Percentiles rank a stretch among this genome's conserved stretches.
Conservation (phyloP, 495 filamentous ascomycete species). For the Tuber aestivum region DNA sequence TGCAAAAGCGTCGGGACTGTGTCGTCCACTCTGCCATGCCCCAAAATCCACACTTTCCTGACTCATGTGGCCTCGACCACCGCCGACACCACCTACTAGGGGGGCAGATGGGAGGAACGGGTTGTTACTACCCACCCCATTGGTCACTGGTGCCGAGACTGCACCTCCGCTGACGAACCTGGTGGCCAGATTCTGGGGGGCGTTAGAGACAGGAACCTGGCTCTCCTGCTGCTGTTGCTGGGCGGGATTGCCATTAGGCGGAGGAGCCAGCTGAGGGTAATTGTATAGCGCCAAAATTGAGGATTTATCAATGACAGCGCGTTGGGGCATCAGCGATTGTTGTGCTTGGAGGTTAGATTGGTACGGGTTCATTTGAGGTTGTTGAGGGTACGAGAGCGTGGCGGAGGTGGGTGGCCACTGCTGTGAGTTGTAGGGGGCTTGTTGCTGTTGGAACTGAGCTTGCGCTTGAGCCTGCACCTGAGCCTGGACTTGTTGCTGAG, state of each 20-base stretch:
- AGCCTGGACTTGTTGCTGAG: slow-evolving; percentile 26
- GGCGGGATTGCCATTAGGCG: slow-evolving; percentile 43
- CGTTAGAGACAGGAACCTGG: background rate
- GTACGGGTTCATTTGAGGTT: slow-evolving; percentile 38
- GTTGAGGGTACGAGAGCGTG: slow-evolving; percentile 8
- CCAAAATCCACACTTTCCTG: slow-evolving; percentile 84
- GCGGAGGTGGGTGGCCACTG: slow-evolving; percentile 12
- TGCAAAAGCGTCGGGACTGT: slow-evolving; percentile 96
- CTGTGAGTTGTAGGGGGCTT: slow-evolving; percentile 43
- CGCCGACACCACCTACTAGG: slow-evolving; percentile 19
- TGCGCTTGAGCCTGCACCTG: slow-evolving; percentile 7
- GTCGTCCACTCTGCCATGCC: slow-evolving; percentile 65
- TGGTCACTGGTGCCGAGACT: slow-evolving; percentile 7
- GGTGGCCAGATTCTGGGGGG: background rate
- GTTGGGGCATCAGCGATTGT: slow-evolving; percentile 44
- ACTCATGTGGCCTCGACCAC: slow-evolving; percentile 59
- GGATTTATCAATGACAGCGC: slow-evolving; percentile 62
- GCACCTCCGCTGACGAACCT: background rate
- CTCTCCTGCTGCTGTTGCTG: slow-evolving; percentile 40
- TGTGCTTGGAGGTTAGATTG: slow-evolving; percentile 45
- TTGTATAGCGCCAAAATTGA: slow-evolving; percentile 85
- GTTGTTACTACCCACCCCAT: slow-evolving; percentile 42
- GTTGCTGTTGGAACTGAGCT: slow-evolving; percentile 27
- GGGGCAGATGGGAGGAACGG: slow-evolving; percentile 42
- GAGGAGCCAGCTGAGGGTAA: slow-evolving; percentile 64